A percentile compares a stretch with the other conserved stretches of the same genome.
Evolutionary conservation across 352 stramenopile genomes (phyloP).

Genomic region (Phytophthora aleatoria): DNA sequence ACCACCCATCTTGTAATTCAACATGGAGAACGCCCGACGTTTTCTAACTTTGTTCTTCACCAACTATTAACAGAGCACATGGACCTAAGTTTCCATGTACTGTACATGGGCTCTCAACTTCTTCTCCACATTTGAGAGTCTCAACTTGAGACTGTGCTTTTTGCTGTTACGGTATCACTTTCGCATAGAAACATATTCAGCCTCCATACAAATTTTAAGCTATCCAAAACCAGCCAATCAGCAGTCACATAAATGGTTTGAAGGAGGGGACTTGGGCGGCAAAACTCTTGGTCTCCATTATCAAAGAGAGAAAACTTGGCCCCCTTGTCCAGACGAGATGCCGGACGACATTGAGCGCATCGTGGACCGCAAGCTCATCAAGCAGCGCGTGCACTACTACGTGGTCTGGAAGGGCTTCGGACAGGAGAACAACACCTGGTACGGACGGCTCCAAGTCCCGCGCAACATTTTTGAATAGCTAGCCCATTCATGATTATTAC

Average conservation of each 20-base stretch:
- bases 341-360: conserved; percentile 78
- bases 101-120: not conserved
- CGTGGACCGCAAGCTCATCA: conserved; percentile 81
- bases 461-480: conserved; percentile 1
- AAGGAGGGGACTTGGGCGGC: conserved; percentile 12
- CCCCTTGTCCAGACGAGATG: conserved; percentile 35
- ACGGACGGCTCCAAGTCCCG: conserved; percentile 2
- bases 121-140: not conserved
- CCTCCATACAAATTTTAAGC: conserved; percentile 1
- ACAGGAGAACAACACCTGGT: conserved; percentile 89
- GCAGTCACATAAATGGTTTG: not conserved
- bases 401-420: conserved; percentile 80
- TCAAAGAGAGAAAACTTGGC: conserved; percentile 5
- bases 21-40: not conserved
- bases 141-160: not conserved
- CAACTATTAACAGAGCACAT: too few species aligned
- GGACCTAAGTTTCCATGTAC: too few species aligned
- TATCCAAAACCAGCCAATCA: conserved; percentile 9
- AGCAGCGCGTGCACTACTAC: conserved; percentile 83
- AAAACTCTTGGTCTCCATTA: conserved; percentile 30
- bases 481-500: conserved; percentile 2
- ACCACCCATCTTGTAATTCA: not conserved
- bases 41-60: too few species aligned
- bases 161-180: not conserved
- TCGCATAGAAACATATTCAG: not conserved